Conservation (phyloP, 305 asterid genomes). For the Solanum hybrid region DNA sequence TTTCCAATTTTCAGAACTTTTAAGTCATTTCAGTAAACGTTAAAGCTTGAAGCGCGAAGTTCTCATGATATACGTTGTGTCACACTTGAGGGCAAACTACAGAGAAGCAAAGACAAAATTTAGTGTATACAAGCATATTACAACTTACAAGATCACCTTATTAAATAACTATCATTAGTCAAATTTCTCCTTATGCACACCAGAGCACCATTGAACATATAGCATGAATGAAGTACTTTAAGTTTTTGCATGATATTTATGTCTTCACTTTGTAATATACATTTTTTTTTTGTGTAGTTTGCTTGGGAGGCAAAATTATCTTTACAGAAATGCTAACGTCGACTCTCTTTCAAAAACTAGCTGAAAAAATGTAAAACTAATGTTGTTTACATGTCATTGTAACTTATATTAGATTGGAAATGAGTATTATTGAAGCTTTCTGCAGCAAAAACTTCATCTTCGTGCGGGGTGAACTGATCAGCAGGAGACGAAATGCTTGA, state of each 20-base stretch:
- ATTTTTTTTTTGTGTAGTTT: not conserved
- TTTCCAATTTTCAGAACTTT: not conserved
- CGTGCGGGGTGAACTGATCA: constrained; percentile 11
- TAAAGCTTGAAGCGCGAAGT: not conserved
- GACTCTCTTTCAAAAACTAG: not conserved
- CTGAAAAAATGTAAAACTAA: not conserved
- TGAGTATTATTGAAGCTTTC: constrained; percentile 30
- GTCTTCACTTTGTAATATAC: not conserved
- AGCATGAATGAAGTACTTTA: not conserved
- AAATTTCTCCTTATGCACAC: not conserved
- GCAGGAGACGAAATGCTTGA: constrained; percentile 21
- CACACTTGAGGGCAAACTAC: not conserved
- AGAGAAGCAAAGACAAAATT: not conserved
- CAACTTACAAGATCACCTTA: not conserved
- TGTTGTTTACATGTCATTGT: not conserved
- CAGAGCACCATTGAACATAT: not conserved
- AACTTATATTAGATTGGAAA: constrained; percentile 28
- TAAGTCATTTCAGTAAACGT: not conserved
- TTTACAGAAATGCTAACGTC: not conserved
- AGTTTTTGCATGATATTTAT: not conserved
- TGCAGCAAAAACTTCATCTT: constrained; percentile 22
- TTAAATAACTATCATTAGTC: not conserved
- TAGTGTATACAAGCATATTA: not conserved
- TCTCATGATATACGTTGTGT: not conserved
- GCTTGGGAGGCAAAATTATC: not conserved